These are phyloP conservation scores for Cicer bijugum DNA, from an alignment of 306 rosid species.

Conservation along the genomic window DNA sequence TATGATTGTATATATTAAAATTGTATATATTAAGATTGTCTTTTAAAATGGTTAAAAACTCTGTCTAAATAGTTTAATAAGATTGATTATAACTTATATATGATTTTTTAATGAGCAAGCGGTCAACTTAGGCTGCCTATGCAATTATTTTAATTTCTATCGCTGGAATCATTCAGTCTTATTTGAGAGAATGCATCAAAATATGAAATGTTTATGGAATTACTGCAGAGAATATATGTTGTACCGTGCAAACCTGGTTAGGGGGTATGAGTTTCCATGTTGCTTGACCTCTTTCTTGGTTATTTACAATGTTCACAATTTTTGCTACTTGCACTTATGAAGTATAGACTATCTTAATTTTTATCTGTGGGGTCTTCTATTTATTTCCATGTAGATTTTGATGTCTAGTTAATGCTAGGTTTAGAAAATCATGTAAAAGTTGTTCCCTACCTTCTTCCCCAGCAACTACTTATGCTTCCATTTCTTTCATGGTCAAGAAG, in stretches of 20 bases:
- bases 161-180: neutral
- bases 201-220: neutral
- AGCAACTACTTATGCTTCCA: neutral
- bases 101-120: too few species aligned
- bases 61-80: too few species aligned
- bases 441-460: neutral
- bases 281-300: neutral
- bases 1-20: neutral
- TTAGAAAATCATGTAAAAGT: neutral
- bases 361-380: neutral
- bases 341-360: neutral
- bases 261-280: neutral
- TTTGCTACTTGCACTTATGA: neutral
- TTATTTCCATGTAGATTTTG: conserved; percentile 15
- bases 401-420: neutral
- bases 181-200: conserved; percentile 15
- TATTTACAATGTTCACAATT: conserved; percentile 5
- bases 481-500: neutral
- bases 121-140: too few species aligned
- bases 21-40: too few species aligned
- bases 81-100: too few species aligned
- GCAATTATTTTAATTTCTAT: neutral
- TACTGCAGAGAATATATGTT: neutral
- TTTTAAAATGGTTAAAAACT: too few species aligned
- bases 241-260: too few species aligned